Percentiles rank a stretch among this genome's conserved stretches.
Evolutionary conservation across 257 asterid genomes (phyloP).

Genomic region (Echites panduratus): DNA sequence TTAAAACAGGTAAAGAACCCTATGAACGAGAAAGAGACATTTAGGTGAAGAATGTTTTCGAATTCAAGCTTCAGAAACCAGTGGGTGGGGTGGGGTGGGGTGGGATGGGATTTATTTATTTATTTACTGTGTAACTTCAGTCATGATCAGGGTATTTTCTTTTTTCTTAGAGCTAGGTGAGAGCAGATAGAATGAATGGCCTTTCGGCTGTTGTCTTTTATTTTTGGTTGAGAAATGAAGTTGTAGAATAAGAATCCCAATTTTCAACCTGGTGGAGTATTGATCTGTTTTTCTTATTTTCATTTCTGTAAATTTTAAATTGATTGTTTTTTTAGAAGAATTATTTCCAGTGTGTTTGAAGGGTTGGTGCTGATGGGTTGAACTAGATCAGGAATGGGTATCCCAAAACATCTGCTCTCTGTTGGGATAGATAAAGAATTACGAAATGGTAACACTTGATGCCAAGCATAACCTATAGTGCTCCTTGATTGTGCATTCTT

Average conservation of each 20-base stretch:
- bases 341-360: not conserved
- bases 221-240: not conserved
- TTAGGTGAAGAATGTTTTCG: not conserved
- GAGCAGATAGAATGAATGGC: not conserved
- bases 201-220: not conserved
- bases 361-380: not conserved
- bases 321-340: not conserved
- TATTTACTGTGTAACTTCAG: not conserved
- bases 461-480: not conserved
- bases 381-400: not conserved
- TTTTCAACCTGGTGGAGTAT: not conserved
- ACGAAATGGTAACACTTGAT: not conserved
- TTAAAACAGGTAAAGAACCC: no score
- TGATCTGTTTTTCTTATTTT: not conserved
- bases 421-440: not conserved
- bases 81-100: not conserved
- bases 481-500: not conserved
- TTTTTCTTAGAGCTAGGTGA: not conserved
- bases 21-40: not conserved
- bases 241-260: not conserved
- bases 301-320: not conserved
- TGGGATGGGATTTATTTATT: no score
- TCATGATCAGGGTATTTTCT: not conserved
- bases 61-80: not conserved
- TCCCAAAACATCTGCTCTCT: not conserved